Conservation (phyloP, 352 stramenopile genomes). For the Achlya hypogyna region DNA sequence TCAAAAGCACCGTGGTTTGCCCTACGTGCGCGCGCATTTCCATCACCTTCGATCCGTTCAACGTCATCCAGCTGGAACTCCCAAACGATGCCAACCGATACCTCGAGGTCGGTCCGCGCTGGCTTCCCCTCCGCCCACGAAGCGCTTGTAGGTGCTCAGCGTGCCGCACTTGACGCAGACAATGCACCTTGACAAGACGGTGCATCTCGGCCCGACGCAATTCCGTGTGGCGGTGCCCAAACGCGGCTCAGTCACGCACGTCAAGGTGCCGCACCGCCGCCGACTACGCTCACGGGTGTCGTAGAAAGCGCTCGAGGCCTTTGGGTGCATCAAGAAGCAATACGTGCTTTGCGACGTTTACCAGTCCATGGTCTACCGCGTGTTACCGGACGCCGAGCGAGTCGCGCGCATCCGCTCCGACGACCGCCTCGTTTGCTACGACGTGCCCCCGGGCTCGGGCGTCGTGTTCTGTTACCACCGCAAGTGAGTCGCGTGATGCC, state of each 20-base stretch:
- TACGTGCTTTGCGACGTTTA: conserved; percentile 63
- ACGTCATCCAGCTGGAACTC: conserved; percentile 91
- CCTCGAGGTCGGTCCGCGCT: conserved; percentile 30
- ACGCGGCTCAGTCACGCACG: conserved; percentile 13
- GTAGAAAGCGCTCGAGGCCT: conserved; percentile 10
- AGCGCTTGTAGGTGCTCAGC: neutral
- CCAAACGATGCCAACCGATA: conserved; percentile 51
- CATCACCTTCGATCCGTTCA: conserved; percentile 98
- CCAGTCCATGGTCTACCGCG: conserved; percentile 65
- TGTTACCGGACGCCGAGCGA: conserved; percentile 54
- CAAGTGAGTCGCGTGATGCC: conserved; percentile 19
- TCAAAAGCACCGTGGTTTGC: conserved; percentile 95
- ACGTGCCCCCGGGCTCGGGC: conserved; percentile 29
- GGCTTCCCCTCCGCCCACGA: neutral
- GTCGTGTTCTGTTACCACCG: conserved; percentile 63
- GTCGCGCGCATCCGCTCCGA: conserved; percentile 52
- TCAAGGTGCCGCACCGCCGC: neutral
- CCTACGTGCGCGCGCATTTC: conserved; percentile 89
- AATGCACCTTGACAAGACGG: neutral
- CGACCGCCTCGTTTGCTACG: conserved; percentile 65
- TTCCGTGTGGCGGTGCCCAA: conserved; percentile 62
- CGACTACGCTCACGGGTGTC: neutral
- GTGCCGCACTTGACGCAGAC: conserved; percentile 2
- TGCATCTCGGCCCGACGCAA: conserved; percentile 24
- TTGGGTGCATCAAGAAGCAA: neutral